Evolutionary conservation across 371 early-diverging fungal species (phyloP), one percentile per base, ranked within the genome.

Genomic region (Mucor ambiguus): DNA sequence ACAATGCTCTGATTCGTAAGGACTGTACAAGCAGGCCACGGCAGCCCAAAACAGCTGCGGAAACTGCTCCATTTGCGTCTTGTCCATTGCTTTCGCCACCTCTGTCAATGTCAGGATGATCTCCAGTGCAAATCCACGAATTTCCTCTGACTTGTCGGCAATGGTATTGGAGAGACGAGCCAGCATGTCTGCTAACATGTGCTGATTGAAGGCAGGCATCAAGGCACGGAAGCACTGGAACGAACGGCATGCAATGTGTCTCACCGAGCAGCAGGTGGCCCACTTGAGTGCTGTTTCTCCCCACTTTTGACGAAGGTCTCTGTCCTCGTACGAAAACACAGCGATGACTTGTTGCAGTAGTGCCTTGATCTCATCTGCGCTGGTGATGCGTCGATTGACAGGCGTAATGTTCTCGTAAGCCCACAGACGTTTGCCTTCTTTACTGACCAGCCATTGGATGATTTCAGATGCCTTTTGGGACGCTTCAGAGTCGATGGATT

Each of bases 211-310:
- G 0, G 82, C 77, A 10, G 96, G 95, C 77, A 85, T 87, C 26
- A 97, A 67, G 2, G 85, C 86, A 14, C 95, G 87, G 68, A 94
- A 94, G 58, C 94, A 88, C 66, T 95, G 95, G 64, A 96, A 89
- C 0, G 96, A 95, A 12, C 95, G 85, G 49, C 93, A 92, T 0
- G 97, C 98, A 22, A 95, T 85, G 66, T 95, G 93, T 1, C 95
- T 89, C 7, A 96, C 94, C 6, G 96, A 92, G 68, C 96, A 96
- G 20, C 87, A 85, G 20, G 95, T 94, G 0, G 94, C 96, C 95
- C 95, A 96, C 55, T 88, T 85, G n/a, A 96, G 81, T 0, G 96
- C 93, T 1, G 89, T 89, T 55, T 90, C 90, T 1, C 93, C 95
- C 96, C 96, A 96, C 29, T 82, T 83, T 68, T 95, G 94, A 26